Conservation (phyloP, 2,329 filamentous ascomycete genomes). For the Cladosporium halotolerans region DNA sequence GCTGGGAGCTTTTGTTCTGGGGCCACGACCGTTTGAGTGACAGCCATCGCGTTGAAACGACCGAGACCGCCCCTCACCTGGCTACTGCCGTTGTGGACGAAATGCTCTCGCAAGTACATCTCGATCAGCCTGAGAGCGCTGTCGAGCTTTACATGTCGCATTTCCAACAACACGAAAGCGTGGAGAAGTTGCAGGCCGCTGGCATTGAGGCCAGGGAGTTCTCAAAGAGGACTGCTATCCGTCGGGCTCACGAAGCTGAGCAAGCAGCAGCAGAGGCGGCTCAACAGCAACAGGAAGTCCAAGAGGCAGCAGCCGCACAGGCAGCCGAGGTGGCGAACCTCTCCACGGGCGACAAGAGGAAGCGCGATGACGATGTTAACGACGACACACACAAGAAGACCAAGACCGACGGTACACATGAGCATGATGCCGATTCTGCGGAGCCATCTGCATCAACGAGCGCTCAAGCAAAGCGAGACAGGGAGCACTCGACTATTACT, state of each 20-base stretch:
- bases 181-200: conserved; percentile 66
- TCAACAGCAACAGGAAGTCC: conserved; percentile 24
- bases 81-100: conserved; percentile 72
- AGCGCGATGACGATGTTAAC: conserved; percentile 57
- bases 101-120: conserved; percentile 54
- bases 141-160: conserved; percentile 69
- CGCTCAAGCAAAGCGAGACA: conserved; percentile 63
- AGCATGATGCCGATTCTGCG: conserved; percentile 13
- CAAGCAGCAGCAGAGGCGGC: conserved; percentile 57
- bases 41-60: conserved; percentile 42
- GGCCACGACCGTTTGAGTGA: conserved; percentile 50
- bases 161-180: conserved; percentile 84
- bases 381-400: conserved; percentile 61
- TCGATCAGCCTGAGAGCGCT: conserved; percentile 73
- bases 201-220: conserved; percentile 67
- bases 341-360: conserved; percentile 57
- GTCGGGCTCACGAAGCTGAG: conserved; percentile 60
- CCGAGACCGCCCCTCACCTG: conserved; percentile 57
- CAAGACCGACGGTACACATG: conserved; percentile 33
- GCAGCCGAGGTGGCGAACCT: conserved; percentile 13
- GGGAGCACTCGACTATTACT: conserved; percentile 82
- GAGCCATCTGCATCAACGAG: conserved; percentile 31
- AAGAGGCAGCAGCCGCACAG: conserved; percentile 25
- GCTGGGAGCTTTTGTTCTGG: conserved; percentile 80
- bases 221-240: conserved; percentile 56